phyloP scores from a whole-genome alignment of 805 yeast genomes.

The Scheffersomyces spartinae region DNA sequence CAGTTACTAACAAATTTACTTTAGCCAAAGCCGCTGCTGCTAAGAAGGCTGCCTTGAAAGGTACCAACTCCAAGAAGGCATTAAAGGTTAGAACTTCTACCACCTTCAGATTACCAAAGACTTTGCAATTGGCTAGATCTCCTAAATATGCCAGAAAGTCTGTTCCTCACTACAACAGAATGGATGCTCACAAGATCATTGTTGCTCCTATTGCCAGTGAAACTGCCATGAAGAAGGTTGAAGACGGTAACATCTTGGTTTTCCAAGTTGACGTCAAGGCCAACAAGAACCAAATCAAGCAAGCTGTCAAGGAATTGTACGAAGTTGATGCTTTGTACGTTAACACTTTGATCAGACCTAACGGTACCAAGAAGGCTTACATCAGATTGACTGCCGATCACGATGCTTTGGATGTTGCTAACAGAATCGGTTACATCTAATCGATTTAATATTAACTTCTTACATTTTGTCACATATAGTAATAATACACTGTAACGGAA shows the following conservation, averaged over 20 bases:
- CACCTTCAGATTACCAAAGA: slow-evolving; percentile 96
- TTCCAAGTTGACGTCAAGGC: slow-evolving; percentile 96
- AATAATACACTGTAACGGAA: no score
- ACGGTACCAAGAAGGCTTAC: slow-evolving; percentile 99
- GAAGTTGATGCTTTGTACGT: slow-evolving; percentile 89
- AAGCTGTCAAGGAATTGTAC: slow-evolving; percentile 96
- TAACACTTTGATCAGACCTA: slow-evolving; percentile 97
- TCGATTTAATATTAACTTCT: slow-evolving; percentile 6
- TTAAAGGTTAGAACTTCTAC: slow-evolving; percentile 90
- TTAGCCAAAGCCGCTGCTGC: slow-evolving; percentile 88
- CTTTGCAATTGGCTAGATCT: slow-evolving; percentile 83
- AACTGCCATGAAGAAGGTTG: slow-evolving; percentile 99
- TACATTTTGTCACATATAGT: background rate
- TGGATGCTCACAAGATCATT: slow-evolving; percentile 91
- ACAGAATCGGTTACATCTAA: slow-evolving; percentile 99
- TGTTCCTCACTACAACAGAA: slow-evolving; percentile 95
- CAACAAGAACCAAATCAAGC: slow-evolving; percentile 97
- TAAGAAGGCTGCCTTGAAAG: slow-evolving; percentile 97
- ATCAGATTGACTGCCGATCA: slow-evolving; percentile 97
- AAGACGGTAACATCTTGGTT: slow-evolving; percentile 97
- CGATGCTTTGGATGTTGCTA: slow-evolving; percentile 99
- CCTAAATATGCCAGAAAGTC: slow-evolving; percentile 95
- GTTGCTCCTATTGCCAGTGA: slow-evolving; percentile 94
- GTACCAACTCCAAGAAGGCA: slow-evolving; percentile 85
- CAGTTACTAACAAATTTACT: slow-evolving; percentile 26